Percentiles rank a stretch among this genome's conserved stretches.
Conservation (phyloP, 2,329 filamentous ascomycete species). For the Calycina herbarum region DNA sequence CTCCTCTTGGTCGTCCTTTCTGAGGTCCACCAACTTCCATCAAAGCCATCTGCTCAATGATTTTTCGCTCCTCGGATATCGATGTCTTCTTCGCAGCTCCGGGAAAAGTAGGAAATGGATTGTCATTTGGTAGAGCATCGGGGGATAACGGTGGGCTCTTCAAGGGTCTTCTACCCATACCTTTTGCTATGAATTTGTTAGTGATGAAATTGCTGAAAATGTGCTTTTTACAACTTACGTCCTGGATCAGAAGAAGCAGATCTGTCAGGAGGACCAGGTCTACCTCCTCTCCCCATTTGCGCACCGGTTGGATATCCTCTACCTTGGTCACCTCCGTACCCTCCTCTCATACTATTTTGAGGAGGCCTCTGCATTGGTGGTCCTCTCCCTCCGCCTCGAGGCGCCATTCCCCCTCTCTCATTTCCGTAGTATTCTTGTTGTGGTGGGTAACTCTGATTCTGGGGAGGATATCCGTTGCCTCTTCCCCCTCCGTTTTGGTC, state of each 20-base stretch:
- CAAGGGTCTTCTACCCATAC: constrained; percentile 29
- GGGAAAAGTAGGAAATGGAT: constrained; percentile 49
- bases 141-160: constrained; percentile 41
- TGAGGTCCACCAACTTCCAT: constrained; percentile 33
- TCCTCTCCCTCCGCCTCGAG: constrained; percentile 30
- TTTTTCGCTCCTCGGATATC: constrained; percentile 42
- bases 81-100: constrained; percentile 42
- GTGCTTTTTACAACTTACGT: constrained; percentile 34
- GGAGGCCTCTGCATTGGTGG: constrained; percentile 33
- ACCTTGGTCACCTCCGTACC: constrained; percentile 26
- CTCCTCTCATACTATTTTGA: constrained; percentile 29
- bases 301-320: constrained; percentile 34
- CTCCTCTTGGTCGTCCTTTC: constrained; percentile 22
- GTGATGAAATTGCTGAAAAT: constrained; percentile 9
- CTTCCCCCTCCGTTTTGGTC: constrained; percentile 34
- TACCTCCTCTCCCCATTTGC: constrained; percentile 29
- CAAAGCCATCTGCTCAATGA: constrained; percentile 33
- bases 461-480: constrained; percentile 32
- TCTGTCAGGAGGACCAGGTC: constrained; percentile 30
- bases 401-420: constrained; percentile 27
- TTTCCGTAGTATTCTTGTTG: constrained; percentile 35
- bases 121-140: constrained; percentile 45
- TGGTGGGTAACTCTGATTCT: constrained; percentile 32
- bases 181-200: constrained; percentile 26
- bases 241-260: constrained; percentile 29